Base-by-base conservation (phyloP, 441 rosid species). In the Monsonia emarginata region DNA sequence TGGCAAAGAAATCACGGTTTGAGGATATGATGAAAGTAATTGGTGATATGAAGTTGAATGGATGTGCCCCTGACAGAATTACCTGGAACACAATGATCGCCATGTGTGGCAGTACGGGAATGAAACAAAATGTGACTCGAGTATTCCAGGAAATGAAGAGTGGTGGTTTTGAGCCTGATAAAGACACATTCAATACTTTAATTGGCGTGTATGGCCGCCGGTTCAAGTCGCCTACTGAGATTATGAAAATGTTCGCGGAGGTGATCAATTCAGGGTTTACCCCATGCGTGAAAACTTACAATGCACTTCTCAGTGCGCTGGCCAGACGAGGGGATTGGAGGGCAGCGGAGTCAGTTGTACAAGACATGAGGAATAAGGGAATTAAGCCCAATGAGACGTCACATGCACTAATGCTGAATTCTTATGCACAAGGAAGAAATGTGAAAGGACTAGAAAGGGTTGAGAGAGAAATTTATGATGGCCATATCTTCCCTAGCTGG, bases 11-110 rank as follows among this genome's bases (percentile, higher is more conserved):
- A 66, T 79, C 86, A 31, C 82, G 80, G 38, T 78, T 78, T 0
- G 85, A 77, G 73, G 91, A 86, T 61, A 89, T 91, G 98, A 74
- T 88, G 71, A 80, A 77, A 83, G 71, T 91, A 63, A 78, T 91
- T 0, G 34, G 73, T 21, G 95, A 91, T 60, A 91, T 91, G 96
- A 89, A 88, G 75, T 74, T 77, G 25, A 81, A 69, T 77, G 95
- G 93, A 61, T 91, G 95, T 79, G 73, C 82, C 25, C 96, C 98
- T 42, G 84, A 89, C 31, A 88, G 88, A 27, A 67, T 86, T 16
- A 91, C 97, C 0, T 91, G 97, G 97, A 91, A 91, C 75, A 87
- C 97, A 4, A 80, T 89, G 89, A 91, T 92, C 71, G 81, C 89
- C 42, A 67, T 85, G 78, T 92, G 93, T 69, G 90, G 96, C 66